A percentile compares a stretch with the other conserved stretches of the same genome.
Conservation (phyloP, 1,139 yeast genomes). For the Diutina neorugosa region DNA sequence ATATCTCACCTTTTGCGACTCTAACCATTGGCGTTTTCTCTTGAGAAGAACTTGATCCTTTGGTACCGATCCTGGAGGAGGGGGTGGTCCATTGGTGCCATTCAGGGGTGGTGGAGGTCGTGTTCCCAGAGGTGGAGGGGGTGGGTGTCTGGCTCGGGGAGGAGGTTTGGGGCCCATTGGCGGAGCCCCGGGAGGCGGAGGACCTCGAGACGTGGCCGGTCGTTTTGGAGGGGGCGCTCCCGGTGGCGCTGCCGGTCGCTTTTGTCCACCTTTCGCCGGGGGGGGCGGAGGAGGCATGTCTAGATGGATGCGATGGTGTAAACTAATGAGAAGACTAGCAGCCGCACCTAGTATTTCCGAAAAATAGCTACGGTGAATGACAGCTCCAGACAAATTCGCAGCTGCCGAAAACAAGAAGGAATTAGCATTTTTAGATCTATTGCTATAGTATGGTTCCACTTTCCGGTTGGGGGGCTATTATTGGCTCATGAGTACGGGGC, state of each 20-base stretch:
- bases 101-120: neutral
- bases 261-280: neutral
- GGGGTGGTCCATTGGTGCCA: neutral
- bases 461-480: no score
- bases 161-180: neutral
- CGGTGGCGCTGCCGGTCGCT: neutral
- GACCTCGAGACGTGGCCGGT: neutral
- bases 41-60: neutral
- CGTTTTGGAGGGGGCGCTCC: neutral
- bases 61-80: neutral
- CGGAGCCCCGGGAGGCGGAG: neutral
- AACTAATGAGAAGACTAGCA: neutral
- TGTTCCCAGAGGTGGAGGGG: neutral
- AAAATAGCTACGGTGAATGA: neutral
- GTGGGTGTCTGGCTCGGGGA: neutral
- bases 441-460: no score
- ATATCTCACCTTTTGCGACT: slow-evolving; percentile 46
- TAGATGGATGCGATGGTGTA: neutral
- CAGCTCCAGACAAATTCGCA: neutral
- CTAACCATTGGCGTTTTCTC: slow-evolving; percentile 43
- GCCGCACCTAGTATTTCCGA: neutral
- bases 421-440: no score
- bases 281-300: slow-evolving; percentile 1
- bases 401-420: no score
- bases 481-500: no score